Conservation (phyloP, 495 filamentous ascomycete genomes). For the Daldinia decipiens region DNA sequence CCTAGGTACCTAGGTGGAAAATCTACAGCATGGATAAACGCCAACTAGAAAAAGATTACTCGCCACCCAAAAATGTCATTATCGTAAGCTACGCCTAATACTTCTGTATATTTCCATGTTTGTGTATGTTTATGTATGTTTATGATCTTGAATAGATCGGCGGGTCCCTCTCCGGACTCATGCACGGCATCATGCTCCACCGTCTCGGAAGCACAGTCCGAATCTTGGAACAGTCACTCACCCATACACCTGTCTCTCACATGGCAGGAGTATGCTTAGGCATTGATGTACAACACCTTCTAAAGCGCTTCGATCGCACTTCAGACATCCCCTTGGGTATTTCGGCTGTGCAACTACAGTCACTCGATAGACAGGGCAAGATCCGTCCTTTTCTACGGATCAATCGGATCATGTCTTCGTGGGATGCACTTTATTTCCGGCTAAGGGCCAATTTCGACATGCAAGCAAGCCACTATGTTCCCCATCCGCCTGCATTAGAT, state of each 20-base stretch:
- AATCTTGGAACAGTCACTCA: not conserved
- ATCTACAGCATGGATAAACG: not conserved
- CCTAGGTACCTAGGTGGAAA: too few relatives aligned
- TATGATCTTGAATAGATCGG: not conserved
- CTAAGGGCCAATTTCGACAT: not conserved
- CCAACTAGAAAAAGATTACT: not conserved
- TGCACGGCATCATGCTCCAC: constrained; percentile 3
- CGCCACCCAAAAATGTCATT: not conserved
- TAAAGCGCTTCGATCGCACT: not conserved
- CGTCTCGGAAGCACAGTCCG: constrained; percentile 1
- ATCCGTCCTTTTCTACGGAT: not conserved
- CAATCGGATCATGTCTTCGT: not conserved
- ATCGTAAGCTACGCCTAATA: not conserved
- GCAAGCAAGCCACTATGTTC: not conserved
- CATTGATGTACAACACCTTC: not conserved
- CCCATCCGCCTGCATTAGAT: not conserved
- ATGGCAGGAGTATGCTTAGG: not conserved
- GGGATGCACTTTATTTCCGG: constrained; percentile 1
- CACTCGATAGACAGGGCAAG: not conserved
- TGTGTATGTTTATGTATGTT: not conserved
- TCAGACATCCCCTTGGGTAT: not conserved
- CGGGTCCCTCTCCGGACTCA: not conserved
- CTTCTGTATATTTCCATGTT: not conserved
- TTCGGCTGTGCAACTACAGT: not conserved
- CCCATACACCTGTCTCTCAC: not conserved